A percentile compares a stretch with the other conserved stretches of the same genome.
Conservation (phyloP, 2,329 filamentous ascomycete species). For the Exophiala xenobiotica region DNA sequence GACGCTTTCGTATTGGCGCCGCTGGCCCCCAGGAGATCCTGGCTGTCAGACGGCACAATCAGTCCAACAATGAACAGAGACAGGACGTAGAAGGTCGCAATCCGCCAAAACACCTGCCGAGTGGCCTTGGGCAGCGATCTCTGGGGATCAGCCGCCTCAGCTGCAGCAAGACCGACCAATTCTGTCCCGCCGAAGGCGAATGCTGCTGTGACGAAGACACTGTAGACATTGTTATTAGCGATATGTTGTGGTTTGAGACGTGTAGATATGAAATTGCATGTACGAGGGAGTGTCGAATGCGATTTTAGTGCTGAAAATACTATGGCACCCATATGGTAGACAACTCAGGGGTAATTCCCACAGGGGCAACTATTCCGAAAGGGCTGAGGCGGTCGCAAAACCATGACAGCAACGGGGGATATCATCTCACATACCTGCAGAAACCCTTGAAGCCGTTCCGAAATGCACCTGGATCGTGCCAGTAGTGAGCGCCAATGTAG, state of each 20-base stretch:
- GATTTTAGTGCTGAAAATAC: too few species aligned
- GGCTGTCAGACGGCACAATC: slow-evolving; percentile 66
- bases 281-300: too few species aligned
- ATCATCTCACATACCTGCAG: slow-evolving; percentile 47
- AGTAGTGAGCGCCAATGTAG: slow-evolving; percentile 78
- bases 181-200: slow-evolving; percentile 65
- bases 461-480: slow-evolving; percentile 71
- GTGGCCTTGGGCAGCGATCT: slow-evolving; percentile 80
- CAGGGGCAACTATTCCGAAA: too few species aligned
- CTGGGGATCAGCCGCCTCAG: slow-evolving; percentile 57
- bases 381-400: too few species aligned
- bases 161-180: slow-evolving; percentile 60
- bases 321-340: too few species aligned
- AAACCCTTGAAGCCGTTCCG: slow-evolving; percentile 68
- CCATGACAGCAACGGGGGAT: too few species aligned
- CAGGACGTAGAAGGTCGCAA: slow-evolving; percentile 84
- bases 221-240: too few species aligned
- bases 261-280: too few species aligned
- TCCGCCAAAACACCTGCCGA: slow-evolving; percentile 94
- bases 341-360: background rate
- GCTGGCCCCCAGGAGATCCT: slow-evolving; percentile 60
- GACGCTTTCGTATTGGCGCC: slow-evolving; percentile 70
- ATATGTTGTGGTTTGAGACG: too few species aligned
- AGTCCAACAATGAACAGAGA: slow-evolving; percentile 78
- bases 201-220: slow-evolving; percentile 62